Evolutionary conservation across 768 basidiomycete species (phyloP), one percentile per base, ranked within the genome.

Genomic region (Auriscalpium vulgare): DNA sequence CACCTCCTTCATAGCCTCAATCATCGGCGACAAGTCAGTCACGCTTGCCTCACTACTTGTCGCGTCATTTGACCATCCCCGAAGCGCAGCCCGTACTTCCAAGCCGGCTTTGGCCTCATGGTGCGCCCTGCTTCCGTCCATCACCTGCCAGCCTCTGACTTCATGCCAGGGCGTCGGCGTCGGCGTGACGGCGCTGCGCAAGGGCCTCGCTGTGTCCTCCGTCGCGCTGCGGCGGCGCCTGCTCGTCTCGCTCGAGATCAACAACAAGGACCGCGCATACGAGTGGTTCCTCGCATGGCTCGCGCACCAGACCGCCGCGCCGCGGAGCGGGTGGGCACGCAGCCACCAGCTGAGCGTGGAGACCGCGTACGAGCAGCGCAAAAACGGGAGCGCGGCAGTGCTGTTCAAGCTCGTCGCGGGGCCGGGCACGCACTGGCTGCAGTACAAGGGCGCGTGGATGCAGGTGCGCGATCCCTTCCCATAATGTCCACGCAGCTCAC

Each of bases 221-320:
- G 83, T 80, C 8, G 79, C 89, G 43, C 83, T 95, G 52, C 91
- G 88, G 50, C 79, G 97, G 36, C 84, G 95, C 43, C 80, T 99
- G 76, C 85, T 98, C 52, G 94, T 98, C 38, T 87, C 92, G 13
- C 81, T 98, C 52, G 97, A 99, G 73, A 92, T 99, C 63, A 92
- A 90, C 59, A 95, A 94, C 67, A 94, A 92, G 66, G 97, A 99
- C 70, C 87, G 81, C 38, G 78, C 95, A 9, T 98, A 98, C 69
- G 88, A 91, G 47, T 98, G 97, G 94, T 95, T 98, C 70, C 82
- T 99, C 44, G 76, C 87, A 50, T 99, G 97, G 95, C 91, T 98
- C 89, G 83, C 93, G 8, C 79, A 80, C 50, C 86, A 90, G 49
- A 74, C 83, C 3, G 70, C 81, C 1, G 69, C 13, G 60, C 57